phyloP scores from a whole-genome alignment of 2,329 filamentous ascomycete genomes.

The Kalaharituber pfeilii region DNA sequence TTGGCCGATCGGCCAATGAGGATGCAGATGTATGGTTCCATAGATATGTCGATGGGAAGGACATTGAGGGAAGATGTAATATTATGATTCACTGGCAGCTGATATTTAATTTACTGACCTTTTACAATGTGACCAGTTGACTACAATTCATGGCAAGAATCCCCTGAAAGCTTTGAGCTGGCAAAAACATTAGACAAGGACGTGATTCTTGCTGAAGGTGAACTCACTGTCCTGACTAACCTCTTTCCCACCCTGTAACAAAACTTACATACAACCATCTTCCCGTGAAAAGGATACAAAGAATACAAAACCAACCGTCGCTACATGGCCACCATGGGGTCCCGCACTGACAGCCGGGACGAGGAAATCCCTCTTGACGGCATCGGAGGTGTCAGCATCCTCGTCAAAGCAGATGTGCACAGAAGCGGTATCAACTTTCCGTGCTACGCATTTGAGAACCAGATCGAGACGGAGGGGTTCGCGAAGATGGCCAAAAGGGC shows the following conservation, averaged over 20 bases:
- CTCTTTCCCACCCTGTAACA: not conserved
- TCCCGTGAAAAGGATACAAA: constrained; percentile 51
- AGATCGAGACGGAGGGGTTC: constrained; percentile 96
- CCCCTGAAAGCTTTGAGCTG: constrained; percentile 62
- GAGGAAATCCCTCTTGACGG: constrained; percentile 85
- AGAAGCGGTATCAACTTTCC: constrained; percentile 96
- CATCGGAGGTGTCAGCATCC: constrained; percentile 89
- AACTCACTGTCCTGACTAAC: no score
- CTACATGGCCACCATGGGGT: constrained; percentile 75
- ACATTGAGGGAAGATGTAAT: constrained; percentile 87
- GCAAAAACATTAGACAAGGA: constrained; percentile 59
- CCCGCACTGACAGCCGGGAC: constrained; percentile 56
- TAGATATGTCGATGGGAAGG: constrained; percentile 57
- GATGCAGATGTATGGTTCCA: constrained; percentile 90
- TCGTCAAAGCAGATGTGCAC: constrained; percentile 96
- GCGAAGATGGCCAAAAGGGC: constrained; percentile 97
- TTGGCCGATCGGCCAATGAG: constrained; percentile 1
- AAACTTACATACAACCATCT: constrained; percentile 4
- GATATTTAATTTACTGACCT: not conserved
- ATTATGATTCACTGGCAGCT: not conserved
- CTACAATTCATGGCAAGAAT: constrained; percentile 98
- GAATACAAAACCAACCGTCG: constrained; percentile 79
- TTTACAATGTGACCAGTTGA: constrained; percentile 45
- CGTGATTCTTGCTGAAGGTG: constrained; percentile 73
- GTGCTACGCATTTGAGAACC: constrained; percentile 91